phyloP scores from a whole-genome alignment of 108 stramenopile genomes.

The Skeletonema tropicum region DNA sequence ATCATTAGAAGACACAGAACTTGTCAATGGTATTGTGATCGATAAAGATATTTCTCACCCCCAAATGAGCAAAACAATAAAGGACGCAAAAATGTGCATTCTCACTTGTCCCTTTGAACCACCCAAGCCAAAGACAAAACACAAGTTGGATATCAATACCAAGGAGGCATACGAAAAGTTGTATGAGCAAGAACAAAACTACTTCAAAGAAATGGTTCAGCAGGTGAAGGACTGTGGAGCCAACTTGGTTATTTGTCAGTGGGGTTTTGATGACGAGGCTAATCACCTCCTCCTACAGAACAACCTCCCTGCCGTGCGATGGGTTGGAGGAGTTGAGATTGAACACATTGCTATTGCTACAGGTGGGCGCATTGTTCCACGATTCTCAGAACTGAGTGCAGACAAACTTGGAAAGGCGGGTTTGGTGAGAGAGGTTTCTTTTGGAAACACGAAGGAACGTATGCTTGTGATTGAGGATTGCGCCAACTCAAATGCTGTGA shows the following conservation, averaged over 20 bases:
- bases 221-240: constrained; percentile 98
- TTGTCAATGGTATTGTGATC: constrained; percentile 96
- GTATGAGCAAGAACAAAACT: constrained; percentile 94
- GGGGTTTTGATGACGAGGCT: constrained; percentile 99
- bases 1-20: constrained; percentile 94
- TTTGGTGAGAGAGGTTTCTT: constrained; percentile 90
- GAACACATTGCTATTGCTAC: constrained; percentile 99
- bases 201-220: constrained; percentile 97
- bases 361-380: constrained; percentile 98
- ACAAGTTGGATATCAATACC: constrained; percentile 98
- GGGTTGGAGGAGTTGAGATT: constrained; percentile 99
- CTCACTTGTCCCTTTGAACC: constrained; percentile 99
- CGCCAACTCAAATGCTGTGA: constrained; percentile 95
- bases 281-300: constrained; percentile 97
- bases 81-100: constrained; percentile 96
- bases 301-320: constrained; percentile 92
- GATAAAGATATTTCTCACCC: constrained; percentile 99
- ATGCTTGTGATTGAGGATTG: constrained; percentile 98
- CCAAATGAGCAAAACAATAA: constrained; percentile 94
- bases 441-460: constrained; percentile 97
- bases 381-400: constrained; percentile 90
- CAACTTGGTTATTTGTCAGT: constrained; percentile 97
- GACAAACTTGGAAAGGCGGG: constrained; percentile 98
- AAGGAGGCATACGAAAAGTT: constrained; percentile 96
- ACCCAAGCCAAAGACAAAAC: constrained; percentile 99